Percentiles rank a stretch among this genome's conserved stretches.
These are phyloP conservation scores for Ehretia macrophylla DNA, from an alignment of 257 asterid genomes.

Conservation along the genomic window DNA sequence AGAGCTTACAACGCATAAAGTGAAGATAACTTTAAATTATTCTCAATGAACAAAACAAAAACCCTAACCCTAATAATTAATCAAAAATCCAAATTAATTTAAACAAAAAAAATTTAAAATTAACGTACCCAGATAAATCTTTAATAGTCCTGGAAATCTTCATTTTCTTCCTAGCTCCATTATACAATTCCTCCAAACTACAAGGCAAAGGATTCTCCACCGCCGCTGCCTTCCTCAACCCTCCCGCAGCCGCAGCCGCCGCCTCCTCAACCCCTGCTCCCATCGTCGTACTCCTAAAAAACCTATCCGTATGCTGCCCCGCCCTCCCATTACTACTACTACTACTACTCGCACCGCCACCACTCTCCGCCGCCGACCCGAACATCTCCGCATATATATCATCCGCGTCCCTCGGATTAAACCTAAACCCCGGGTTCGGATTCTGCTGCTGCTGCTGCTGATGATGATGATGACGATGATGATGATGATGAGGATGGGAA, in stretches of 20 bases:
- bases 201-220: constrained; percentile 73
- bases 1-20: not conserved
- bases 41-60: not conserved
- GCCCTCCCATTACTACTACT: constrained; percentile 16
- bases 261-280: constrained; percentile 40
- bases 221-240: constrained; percentile 59
- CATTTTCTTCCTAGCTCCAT: constrained; percentile 84
- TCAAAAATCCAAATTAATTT: no score
- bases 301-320: constrained; percentile 47
- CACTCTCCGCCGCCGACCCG: constrained; percentile 43
- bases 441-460: constrained; percentile 35
- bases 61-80: not conserved
- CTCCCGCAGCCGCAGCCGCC: constrained; percentile 38
- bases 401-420: constrained; percentile 84
- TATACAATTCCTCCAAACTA: constrained; percentile 84
- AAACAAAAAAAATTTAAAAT: not conserved
- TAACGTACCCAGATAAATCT: constrained; percentile 68
- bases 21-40: not conserved
- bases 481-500: constrained; percentile 13
- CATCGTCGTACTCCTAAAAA: constrained; percentile 63
- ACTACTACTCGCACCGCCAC: constrained; percentile 28
- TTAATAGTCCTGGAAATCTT: constrained; percentile 70
- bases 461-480: constrained; percentile 24
- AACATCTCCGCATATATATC: constrained; percentile 85
- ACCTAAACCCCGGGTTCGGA: constrained; percentile 78